Conservation (phyloP, 1,284 basidiomycete species). For the Cystobasidiaceae sp. region DNA sequence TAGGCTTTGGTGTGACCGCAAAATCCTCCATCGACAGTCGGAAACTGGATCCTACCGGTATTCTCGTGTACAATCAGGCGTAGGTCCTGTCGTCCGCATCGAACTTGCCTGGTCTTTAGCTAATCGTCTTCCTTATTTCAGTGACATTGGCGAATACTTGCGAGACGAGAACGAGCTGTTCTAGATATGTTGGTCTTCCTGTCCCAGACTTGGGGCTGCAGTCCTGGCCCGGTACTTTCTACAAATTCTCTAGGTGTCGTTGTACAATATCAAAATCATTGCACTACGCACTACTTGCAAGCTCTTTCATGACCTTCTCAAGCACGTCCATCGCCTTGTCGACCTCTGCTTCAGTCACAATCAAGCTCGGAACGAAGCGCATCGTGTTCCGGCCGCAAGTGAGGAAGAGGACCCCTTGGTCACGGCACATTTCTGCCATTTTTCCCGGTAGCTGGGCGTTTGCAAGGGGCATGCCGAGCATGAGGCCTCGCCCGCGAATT, state of each 20-base stretch:
- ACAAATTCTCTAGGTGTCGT: conserved; percentile 9
- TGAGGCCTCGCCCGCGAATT: conserved; percentile 76
- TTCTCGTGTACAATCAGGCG: conserved; percentile 99
- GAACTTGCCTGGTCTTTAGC: no score
- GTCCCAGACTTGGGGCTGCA: neutral
- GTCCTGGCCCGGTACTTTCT: no score
- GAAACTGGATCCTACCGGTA: conserved; percentile 96
- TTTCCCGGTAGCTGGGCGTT: conserved; percentile 48
- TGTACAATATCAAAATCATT: no score
- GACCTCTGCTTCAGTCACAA: conserved; percentile 68
- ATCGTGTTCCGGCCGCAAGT: conserved; percentile 85
- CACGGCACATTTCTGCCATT: conserved; percentile 71
- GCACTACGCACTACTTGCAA: neutral
- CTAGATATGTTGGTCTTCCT: neutral
- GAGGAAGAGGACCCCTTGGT: conserved; percentile 82
- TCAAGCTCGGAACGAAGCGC: conserved; percentile 84
- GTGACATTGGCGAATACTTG: conserved; percentile 91
- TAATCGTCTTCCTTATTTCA: no score
- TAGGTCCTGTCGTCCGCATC: no score
- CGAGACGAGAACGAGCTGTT: conserved; percentile 66
- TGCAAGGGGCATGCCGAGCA: conserved; percentile 76
- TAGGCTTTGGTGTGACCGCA: conserved; percentile 97
- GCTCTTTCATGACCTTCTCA: conserved; percentile 59
- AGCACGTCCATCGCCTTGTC: conserved; percentile 80
- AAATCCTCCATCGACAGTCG: conserved; percentile 91